Evolutionary conservation across 805 yeast genomes (phyloP), one percentile per base, ranked within the genome.

Genomic region (Nakazawaea holstii): DNA sequence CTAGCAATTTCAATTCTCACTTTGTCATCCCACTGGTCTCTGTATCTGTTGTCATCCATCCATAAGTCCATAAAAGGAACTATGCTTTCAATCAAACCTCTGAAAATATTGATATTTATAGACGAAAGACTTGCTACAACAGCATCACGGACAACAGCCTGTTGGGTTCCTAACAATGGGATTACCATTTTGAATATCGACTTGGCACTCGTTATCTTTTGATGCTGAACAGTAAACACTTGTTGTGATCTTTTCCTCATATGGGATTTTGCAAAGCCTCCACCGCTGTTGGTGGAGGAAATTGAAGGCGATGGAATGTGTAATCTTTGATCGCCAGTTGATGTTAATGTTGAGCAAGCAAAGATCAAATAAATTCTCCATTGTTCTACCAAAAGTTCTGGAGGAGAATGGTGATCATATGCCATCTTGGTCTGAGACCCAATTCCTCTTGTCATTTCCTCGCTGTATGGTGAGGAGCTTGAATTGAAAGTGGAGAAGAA

Each of bases 131-230:
- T 98, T 2, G 84, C 69, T n/a, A 90, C 89, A 13, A 91, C 81
- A 0, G 97, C 94, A 53, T 91, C 96, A 51, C 87, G 73, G 8
- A 94, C 78, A 53, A 80, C 70, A 2, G 76, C 72, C 50, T 87
- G 88, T 1, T 81, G 79, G 0, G 90, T 80, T 28, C 78, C 82
- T 41, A 94, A 64, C 28, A 94, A 68, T 0, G 97, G 97, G 35
- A 89, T 69, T 0, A 89, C 91, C 84, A 94, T 82, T 48, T 84
- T 77, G 67, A 94, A 94, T 2, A 94, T 82, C 0, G 96, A 84
- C 50, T 84, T 83, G 0, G 97, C 97, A 51, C 97, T 88, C 1
- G 96, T 91, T 47, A 94, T 91, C 43, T 88, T 85, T 59, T 90
- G 95, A 55, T 87, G 95, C 56, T 89, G 96, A 32, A 89, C 77